Evolutionary conservation across 2,329 filamentous ascomycete genomes (phyloP).

Genomic region (Claviceps purpurea): DNA sequence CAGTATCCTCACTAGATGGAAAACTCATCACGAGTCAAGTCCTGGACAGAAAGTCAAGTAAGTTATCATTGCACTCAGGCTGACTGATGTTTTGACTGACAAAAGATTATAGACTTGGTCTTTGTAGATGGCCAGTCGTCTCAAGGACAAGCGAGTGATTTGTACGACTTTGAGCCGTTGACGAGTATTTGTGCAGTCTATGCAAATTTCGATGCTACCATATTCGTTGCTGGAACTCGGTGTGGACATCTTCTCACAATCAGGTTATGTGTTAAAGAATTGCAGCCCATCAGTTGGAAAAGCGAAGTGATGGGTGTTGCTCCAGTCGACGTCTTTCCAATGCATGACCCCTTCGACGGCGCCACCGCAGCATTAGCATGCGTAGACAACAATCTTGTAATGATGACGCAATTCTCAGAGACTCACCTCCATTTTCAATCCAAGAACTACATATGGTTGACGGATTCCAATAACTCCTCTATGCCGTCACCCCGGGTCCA

Average conservation of each 20-base stretch:
- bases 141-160: background rate
- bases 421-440: conserved; percentile 19
- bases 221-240: conserved; percentile 34
- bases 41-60: conserved; percentile 3
- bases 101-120: background rate
- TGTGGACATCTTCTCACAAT: conserved; percentile 37
- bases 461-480: conserved; percentile 33
- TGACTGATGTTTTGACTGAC: background rate
- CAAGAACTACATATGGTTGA: conserved; percentile 36
- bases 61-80: background rate
- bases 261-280: conserved; percentile 9
- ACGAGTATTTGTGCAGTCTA: conserved; percentile 29
- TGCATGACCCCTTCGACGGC: conserved; percentile 12
- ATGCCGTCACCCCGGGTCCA: conserved; percentile 34
- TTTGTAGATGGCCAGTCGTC: background rate
- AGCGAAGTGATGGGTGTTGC: conserved; percentile 22
- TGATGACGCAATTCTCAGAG: conserved; percentile 26
- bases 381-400: conserved; percentile 33
- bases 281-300: conserved; percentile 14
- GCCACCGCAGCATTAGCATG: conserved; percentile 26
- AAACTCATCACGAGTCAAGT: conserved; percentile 8
- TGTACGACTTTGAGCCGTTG: conserved; percentile 23
- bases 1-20: conserved; percentile 17
- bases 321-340: conserved; percentile 22
- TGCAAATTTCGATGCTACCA: conserved; percentile 13